Percentiles rank a stretch among this genome's conserved stretches.
These are phyloP conservation scores for Sistotremastrum niveocremeum DNA, from an alignment of 768 basidiomycete species.

Conservation along the genomic window DNA sequence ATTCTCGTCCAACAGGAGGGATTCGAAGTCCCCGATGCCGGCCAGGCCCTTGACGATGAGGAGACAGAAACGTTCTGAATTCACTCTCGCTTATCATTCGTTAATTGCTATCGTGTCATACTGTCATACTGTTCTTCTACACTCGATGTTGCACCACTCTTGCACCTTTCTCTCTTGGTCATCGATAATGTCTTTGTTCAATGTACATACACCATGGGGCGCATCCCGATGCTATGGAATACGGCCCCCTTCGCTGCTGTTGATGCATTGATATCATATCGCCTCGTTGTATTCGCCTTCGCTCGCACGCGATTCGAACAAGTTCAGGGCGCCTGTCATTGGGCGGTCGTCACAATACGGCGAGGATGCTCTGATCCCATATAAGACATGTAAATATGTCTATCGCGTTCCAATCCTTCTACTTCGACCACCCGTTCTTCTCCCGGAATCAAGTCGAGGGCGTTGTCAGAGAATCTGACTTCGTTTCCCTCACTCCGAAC, in stretches of 20 bases:
- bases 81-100: constrained; percentile 4
- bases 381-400: constrained; percentile 8
- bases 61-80: constrained; percentile 33
- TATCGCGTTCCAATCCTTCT: constrained; percentile 3
- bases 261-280: too few relatives aligned
- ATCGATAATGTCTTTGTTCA: too few relatives aligned
- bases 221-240: too few relatives aligned
- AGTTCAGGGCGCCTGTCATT: too few relatives aligned
- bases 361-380: constrained; percentile 7
- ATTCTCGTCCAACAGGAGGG: constrained; percentile 51
- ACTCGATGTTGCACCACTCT: too few relatives aligned
- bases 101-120: background rate
- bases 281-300: too few relatives aligned
- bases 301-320: too few relatives aligned
- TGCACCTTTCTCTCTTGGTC: too few relatives aligned
- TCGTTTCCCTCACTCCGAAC: constrained; percentile 11
- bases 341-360: too few relatives aligned
- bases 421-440: constrained; percentile 8
- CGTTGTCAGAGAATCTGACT: constrained; percentile 17
- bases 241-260: too few relatives aligned
- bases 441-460: constrained; percentile 14
- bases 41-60: constrained; percentile 52
- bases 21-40: constrained; percentile 75
- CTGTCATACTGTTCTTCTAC: too few relatives aligned
- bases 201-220: too few relatives aligned